These are phyloP conservation scores for Chenopodium album DNA, from an alignment of 148 eudicot genomes.

Conservation along the genomic window DNA sequence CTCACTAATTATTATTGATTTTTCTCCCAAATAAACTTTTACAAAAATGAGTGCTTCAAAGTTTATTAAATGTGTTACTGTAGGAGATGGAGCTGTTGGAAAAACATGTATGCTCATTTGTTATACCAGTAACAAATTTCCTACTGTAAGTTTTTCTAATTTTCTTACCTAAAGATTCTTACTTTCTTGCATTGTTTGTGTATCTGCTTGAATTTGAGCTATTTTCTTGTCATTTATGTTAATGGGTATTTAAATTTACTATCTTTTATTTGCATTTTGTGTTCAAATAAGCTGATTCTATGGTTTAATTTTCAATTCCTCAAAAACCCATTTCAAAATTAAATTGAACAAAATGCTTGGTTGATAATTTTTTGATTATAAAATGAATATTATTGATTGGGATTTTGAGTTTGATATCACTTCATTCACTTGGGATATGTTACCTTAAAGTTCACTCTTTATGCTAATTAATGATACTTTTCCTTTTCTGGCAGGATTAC, in stretches of 20 bases:
- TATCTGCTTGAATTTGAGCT: slow-evolving; percentile 1
- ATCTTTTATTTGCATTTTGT: neutral
- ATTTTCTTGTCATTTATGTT: slow-evolving; percentile 16
- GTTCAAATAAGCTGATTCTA: neutral
- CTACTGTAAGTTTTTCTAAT: slow-evolving; percentile 62
- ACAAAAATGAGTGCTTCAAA: slow-evolving; percentile 75
- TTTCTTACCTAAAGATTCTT: neutral
- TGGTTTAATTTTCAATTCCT: neutral
- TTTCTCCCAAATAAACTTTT: too few species aligned
- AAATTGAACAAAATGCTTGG: neutral
- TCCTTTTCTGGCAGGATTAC: slow-evolving; percentile 53
- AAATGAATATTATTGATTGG: neutral
- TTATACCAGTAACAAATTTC: slow-evolving; percentile 96
- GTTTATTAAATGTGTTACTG: slow-evolving; percentile 98
- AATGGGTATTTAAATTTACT: slow-evolving; percentile 4
- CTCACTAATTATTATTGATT: neutral
- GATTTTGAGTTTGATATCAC: neutral
- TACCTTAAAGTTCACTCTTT: slow-evolving; percentile 1
- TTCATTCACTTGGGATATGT: neutral
- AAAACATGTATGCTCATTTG: slow-evolving; percentile 98
- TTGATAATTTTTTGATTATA: neutral
- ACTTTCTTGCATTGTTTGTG: neutral
- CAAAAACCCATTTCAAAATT: neutral
- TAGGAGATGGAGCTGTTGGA: slow-evolving; percentile 99
- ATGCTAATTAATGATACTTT: neutral